These are phyloP conservation scores for Pyricularia grisea DNA, from an alignment of 2,329 filamentous ascomycete genomes.

Conservation along the genomic window DNA sequence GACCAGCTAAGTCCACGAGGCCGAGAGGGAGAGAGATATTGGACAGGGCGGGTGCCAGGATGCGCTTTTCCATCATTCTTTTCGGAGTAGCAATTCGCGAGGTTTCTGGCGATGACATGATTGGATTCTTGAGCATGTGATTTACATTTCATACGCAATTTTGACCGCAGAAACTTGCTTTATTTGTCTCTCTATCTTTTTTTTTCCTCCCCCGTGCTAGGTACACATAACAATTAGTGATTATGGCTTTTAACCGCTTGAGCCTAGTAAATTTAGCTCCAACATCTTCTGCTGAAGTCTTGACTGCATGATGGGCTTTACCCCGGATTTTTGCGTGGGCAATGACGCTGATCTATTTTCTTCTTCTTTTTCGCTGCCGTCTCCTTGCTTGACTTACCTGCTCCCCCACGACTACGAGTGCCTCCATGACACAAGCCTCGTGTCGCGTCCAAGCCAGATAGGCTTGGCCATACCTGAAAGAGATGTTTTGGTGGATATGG, in stretches of 20 bases:
- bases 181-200: neutral
- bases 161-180: neutral
- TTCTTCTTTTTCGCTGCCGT: neutral
- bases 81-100: neutral
- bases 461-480: neutral
- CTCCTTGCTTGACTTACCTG: neutral
- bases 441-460: constrained; percentile 2
- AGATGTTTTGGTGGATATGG: neutral
- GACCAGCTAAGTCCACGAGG: neutral
- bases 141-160: neutral
- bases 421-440: neutral
- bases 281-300: neutral
- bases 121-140: neutral
- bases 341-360: neutral
- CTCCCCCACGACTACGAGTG: neutral
- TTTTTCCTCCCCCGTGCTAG: neutral
- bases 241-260: neutral
- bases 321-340: neutral
- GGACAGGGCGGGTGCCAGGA: neutral
- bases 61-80: neutral
- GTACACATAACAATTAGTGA: neutral
- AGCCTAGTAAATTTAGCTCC: neutral
- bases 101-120: neutral
- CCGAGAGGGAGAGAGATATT: neutral
- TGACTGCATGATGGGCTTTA: neutral